Evolutionary conservation across 2,329 filamentous ascomycete genomes (phyloP), one percentile per base, ranked within the genome.

Genomic region (Pseudocercospora musae): DNA sequence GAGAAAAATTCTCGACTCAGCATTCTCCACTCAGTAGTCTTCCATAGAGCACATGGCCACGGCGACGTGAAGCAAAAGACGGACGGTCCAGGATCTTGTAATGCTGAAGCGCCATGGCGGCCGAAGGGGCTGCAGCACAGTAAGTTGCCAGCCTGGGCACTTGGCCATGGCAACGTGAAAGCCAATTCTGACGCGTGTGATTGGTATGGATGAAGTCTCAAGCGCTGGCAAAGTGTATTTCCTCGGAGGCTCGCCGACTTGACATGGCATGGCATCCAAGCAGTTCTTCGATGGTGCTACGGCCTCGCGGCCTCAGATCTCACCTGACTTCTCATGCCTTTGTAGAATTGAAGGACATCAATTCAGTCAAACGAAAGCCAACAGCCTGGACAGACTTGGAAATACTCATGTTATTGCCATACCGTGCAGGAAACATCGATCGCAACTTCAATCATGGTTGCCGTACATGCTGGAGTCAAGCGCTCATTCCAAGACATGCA

Each of bases 381-480:
- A 46, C 42, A 23, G 21, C 11, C 1, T 46, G 4, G 33, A 37
- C 15, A 5, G 33, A n/a, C 33, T 37, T 15, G 33, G 6, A n/a
- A 15, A 3, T 4, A 13, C n/a, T 37, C 5, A 15, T n/a, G 6
- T 13, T 29, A 37, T 5, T 54, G 25, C 15, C 25, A 23, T 5
- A 11, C 11, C 23, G 20, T 50, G 3, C 15, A 7, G 23, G 1
- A 27, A 4, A 4, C 11, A 33, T 33, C 31, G 4, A 33, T 33
- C 31, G 4, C 31, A 7, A 56, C 6, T 56, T 29, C 10, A 8
- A 49, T 21, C 13, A 73, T 73, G 71, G 65, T 71, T 8, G 55
- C 64, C 9, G 42, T 67, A n/a, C 70, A 72, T 57, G 70, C 70
- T 1, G 72, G 72, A 33, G 60, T 71, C 37, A 74, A 74, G 55